phyloP scores from a whole-genome alignment of 1,139 yeast species.

The Nadsonia commutata region DNA sequence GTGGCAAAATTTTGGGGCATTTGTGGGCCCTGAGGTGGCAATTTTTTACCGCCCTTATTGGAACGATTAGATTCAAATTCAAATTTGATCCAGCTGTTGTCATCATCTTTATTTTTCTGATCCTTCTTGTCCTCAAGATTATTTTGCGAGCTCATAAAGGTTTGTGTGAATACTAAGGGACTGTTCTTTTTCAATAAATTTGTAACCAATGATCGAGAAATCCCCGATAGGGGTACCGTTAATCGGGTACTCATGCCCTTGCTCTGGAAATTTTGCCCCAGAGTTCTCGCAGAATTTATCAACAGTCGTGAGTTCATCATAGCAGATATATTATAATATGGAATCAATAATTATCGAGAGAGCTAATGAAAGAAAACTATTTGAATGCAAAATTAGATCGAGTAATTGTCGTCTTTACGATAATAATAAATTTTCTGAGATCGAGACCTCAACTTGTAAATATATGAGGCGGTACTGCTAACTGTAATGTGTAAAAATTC shows the following conservation, averaged over 20 bases:
- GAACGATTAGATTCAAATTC: not conserved
- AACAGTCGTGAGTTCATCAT: not conserved
- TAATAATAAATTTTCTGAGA: no score
- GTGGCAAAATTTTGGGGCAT: not conserved
- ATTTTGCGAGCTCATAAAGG: not conserved
- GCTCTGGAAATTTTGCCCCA: not conserved
- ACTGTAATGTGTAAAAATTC: no score
- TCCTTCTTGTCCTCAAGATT: not conserved
- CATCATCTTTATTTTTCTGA: not conserved
- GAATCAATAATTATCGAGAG: no score
- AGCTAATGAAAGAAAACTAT: no score
- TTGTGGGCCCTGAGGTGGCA: not conserved
- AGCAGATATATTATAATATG: no score
- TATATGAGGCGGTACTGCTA: no score
- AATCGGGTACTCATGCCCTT: not conserved
- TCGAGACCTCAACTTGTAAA: no score
- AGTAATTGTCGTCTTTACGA: no score
- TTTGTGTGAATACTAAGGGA: not conserved
- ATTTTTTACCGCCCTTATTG: not conserved
- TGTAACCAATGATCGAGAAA: not conserved
- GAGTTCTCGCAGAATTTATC: not conserved
- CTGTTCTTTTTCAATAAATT: not conserved
- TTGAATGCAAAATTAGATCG: no score
- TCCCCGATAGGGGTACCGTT: not conserved
- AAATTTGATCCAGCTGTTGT: not conserved